Evolutionary conservation across 441 rosid species (phyloP).

Genomic region (Euphorbia schlechtendalii): DNA sequence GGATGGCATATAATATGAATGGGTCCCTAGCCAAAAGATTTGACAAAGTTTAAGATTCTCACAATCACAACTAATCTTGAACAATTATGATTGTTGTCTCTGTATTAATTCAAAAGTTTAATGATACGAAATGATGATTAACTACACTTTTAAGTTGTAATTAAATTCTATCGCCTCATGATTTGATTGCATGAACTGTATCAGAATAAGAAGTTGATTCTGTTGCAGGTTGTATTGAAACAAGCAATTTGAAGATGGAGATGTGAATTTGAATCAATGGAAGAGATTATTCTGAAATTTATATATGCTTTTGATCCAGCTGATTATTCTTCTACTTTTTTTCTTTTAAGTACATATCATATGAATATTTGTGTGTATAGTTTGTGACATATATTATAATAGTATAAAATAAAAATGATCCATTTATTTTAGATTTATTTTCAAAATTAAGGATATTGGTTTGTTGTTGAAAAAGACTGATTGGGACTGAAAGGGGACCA

Average conservation of each 20-base stretch:
- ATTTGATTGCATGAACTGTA: not conserved
- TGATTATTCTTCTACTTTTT: slow-evolving; percentile 34
- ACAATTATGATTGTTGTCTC: slow-evolving; percentile 21
- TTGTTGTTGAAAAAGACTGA: slow-evolving; percentile 13
- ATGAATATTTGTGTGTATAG: slow-evolving; percentile 36
- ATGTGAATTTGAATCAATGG: slow-evolving; percentile 30
- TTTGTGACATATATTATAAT: slow-evolving; percentile 10
- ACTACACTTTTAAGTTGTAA: not conserved
- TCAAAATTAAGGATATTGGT: slow-evolving; percentile 4
- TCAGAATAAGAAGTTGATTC: slow-evolving; percentile 12
- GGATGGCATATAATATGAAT: slow-evolving; percentile 12
- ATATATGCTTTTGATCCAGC: slow-evolving; percentile 20
- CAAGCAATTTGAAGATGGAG: slow-evolving; percentile 51
- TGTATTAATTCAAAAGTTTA: not conserved
- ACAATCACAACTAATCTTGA: slow-evolving; percentile 12
- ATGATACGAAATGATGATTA: slow-evolving; percentile 2
- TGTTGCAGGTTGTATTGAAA: slow-evolving; percentile 48
- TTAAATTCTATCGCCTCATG: not conserved
- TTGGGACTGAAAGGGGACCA: slow-evolving; percentile 29
- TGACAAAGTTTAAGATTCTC: slow-evolving; percentile 16
- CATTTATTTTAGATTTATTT: slow-evolving; percentile 17
- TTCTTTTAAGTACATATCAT: slow-evolving; percentile 27
- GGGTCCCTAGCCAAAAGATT: slow-evolving; percentile 22
- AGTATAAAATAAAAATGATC: slow-evolving; percentile 34
- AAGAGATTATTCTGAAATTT: slow-evolving; percentile 4